Conservation (phyloP, 2,329 filamentous ascomycete genomes). For the Gaeumannomyces sp. region DNA sequence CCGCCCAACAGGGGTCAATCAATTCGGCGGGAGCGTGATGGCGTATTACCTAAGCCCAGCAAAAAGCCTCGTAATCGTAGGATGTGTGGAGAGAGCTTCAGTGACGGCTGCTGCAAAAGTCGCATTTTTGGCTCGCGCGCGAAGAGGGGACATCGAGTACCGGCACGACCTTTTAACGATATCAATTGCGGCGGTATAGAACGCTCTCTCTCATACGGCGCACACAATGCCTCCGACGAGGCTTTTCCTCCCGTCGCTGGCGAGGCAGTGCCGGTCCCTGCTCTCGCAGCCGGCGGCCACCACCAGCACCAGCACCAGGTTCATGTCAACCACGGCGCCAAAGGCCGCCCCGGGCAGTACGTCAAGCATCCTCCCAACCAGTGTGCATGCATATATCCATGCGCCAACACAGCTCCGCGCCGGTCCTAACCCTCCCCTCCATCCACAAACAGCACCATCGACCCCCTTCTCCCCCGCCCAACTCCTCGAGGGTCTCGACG, state of each 20-base stretch:
- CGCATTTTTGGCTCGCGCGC: too few relatives aligned
- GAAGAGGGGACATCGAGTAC: neutral
- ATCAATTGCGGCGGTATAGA: neutral
- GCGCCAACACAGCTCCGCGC: too few relatives aligned
- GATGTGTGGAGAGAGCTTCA: conserved; percentile 1
- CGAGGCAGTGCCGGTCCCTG: conserved; percentile 13
- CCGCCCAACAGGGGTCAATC: neutral
- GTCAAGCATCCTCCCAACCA: neutral
- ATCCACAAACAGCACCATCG: conserved; percentile 2
- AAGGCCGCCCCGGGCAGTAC: neutral
- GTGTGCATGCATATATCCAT: neutral
- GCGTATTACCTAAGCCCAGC: neutral
- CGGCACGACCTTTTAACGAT: too few relatives aligned
- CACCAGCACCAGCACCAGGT: conserved; percentile 12
- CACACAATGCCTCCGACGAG: conserved; percentile 15
- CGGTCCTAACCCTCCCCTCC: neutral
- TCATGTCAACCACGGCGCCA: neutral
- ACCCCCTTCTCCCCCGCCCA: too few relatives aligned
- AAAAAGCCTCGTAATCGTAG: conserved; percentile 1
- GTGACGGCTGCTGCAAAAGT: neutral
- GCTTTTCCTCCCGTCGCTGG: conserved; percentile 11
- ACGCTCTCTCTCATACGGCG: neutral
- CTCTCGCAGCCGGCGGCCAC: conserved; percentile 7
- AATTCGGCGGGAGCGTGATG: neutral
- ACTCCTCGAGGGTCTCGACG: neutral